phyloP scores from a whole-genome alignment of 2,329 filamentous ascomycete genomes.

The Amauroascus verrucosus region DNA sequence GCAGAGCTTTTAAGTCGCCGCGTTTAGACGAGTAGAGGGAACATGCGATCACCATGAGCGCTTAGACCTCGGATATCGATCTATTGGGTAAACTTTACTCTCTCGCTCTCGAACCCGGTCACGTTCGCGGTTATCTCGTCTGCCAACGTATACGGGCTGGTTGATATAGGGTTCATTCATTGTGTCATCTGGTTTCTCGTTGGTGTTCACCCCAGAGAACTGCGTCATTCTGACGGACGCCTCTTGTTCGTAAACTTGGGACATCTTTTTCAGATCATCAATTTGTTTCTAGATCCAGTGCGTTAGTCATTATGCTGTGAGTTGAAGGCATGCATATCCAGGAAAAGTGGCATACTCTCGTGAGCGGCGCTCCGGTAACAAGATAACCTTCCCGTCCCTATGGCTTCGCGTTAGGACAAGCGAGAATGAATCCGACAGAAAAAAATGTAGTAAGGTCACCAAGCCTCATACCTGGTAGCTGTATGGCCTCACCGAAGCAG shows the following conservation, averaged over 20 bases:
- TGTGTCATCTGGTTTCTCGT: constrained; percentile 18
- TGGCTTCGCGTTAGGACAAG: constrained; percentile 14
- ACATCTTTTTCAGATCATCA: constrained; percentile 39
- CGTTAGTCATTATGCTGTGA: constrained; percentile 10
- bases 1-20: not conserved
- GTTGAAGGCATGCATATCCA: not conserved
- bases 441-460: not conserved
- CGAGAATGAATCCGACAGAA: not conserved
- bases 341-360: constrained; percentile 31
- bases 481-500: constrained; percentile 39
- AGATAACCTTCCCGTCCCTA: constrained; percentile 43
- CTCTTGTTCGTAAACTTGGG: constrained; percentile 40
- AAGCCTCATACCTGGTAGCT: constrained; percentile 35
- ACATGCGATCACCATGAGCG: constrained; percentile 15
- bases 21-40: not conserved
- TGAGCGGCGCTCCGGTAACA: constrained; percentile 38
- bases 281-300: constrained; percentile 37
- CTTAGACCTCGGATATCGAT: constrained; percentile 14
- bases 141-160: constrained; percentile 32
- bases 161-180: constrained; percentile 35
- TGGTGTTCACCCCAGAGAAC: constrained; percentile 20
- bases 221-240: constrained; percentile 26
- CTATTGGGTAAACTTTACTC: constrained; percentile 13
- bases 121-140: constrained; percentile 21
- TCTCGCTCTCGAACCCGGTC: constrained; percentile 15